phyloP scores from a whole-genome alignment of 345 rosid genomes.

The Populus nigra region DNA sequence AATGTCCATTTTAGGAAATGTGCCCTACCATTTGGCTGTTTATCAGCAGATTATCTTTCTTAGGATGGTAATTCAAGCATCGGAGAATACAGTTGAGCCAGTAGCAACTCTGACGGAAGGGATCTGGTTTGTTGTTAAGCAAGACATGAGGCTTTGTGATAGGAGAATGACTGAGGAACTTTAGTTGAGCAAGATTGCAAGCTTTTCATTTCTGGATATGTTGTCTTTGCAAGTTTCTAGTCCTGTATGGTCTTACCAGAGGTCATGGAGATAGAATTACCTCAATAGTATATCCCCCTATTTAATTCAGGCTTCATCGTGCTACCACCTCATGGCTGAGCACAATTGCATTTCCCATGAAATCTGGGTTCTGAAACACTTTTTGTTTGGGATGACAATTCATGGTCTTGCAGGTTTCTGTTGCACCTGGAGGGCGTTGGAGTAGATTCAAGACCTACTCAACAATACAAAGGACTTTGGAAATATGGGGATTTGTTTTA shows the following conservation, averaged over 20 bases:
- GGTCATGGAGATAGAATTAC: neutral
- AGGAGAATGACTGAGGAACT: neutral
- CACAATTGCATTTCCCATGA: neutral
- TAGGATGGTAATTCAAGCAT: neutral
- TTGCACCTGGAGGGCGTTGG: constrained; percentile 97
- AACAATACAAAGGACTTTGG: constrained; percentile 85
- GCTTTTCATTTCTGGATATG: neutral
- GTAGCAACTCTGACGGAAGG: neutral
- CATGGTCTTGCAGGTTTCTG: constrained; percentile 70
- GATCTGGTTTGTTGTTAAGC: neutral
- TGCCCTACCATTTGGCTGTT: neutral
- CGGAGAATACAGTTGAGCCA: too few species aligned
- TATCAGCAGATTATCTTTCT: neutral
- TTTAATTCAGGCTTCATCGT: neutral
- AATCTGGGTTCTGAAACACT: neutral
- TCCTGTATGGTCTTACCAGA: neutral
- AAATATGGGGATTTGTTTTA: constrained; percentile 92
- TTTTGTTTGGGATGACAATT: neutral
- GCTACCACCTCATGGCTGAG: neutral
- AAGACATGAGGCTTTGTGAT: neutral
- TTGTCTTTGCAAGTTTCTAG: neutral
- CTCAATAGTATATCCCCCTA: neutral
- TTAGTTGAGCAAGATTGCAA: neutral
- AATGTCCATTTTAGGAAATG: neutral
- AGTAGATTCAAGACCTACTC: constrained; percentile 93